Base-by-base conservation (phyloP, 2,329 filamentous ascomycete genomes). In the Fonsecaea erecta region DNA sequence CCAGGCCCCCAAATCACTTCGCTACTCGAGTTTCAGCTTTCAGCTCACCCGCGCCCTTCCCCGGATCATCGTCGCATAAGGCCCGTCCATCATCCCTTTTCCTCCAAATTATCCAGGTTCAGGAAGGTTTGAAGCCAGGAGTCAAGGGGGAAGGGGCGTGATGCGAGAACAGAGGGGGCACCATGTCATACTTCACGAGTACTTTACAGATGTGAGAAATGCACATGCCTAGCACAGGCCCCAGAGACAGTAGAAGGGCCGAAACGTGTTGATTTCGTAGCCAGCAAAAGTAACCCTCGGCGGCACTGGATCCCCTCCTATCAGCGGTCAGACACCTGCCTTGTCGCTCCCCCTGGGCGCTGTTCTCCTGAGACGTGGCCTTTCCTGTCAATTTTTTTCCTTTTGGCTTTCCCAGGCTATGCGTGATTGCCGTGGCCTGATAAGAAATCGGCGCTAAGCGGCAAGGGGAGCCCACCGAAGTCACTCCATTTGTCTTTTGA, bases 361-460 rank as follows among this genome's bases (percentile, higher is more conserved):
- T 18, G n/a, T 35, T 52, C 57, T 60, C 57, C 43, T 60, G 28
- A 30, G 57, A 46, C 26, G 34, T 35, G n/a, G 57, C 28, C 18
- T 52, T 24, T 8, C 57, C 37, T 48, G 35, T 52, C n/a, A 28
- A 28, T 11, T 12, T 48, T 48, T 48, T 48, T 48, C 28, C 28
- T 40, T 16, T 16, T 16, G 37, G 37, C 37, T 48, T 52, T 52
- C n/a, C 56, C 26, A 37, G 57, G 57, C 43, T 60, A 26, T 30
- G 30, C 37, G 32, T 18, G 12, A 24, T 34, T 37, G 51, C 48
- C 57, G 57, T 60, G 57, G 57, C 57, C 57, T 60, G 57, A 60
- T 60, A 60, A 60, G 57, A 46, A 60, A 60, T 60, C 57, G 57
- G 46, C 40, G 30, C 57, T 60, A 60, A 37, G 24, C 14, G 30